Evolutionary conservation across 805 yeast species (phyloP).

Genomic region (Yamadazyma phyllophila): DNA sequence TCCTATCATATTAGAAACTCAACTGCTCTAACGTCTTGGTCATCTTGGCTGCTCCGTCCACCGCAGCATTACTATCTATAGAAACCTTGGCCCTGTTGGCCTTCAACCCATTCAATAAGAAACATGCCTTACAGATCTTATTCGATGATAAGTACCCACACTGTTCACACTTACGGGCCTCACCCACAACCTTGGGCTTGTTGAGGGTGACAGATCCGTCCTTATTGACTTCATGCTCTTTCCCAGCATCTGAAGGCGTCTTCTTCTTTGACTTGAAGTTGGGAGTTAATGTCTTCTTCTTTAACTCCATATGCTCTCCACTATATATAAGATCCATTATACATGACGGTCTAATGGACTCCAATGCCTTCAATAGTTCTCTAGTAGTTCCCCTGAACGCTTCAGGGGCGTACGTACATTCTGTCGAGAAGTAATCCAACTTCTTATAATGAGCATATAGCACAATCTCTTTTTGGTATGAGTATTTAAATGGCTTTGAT

Average conservation of each 20-base stretch:
- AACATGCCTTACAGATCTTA: slow-evolving; percentile 88
- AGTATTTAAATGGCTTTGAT: slow-evolving; percentile 92
- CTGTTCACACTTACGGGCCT: slow-evolving; percentile 75
- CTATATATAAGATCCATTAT: slow-evolving; percentile 92
- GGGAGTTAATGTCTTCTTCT: slow-evolving; percentile 47
- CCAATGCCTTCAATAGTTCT: slow-evolving; percentile 84
- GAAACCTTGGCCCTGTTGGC: slow-evolving; percentile 63
- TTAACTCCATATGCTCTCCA: slow-evolving; percentile 80
- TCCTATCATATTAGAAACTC: slow-evolving; percentile 55
- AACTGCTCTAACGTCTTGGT: slow-evolving; percentile 62
- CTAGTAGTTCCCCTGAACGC: slow-evolving; percentile 98
- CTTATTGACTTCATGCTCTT: slow-evolving; percentile 52
- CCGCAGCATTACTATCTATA: slow-evolving; percentile 51
- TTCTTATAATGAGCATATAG: slow-evolving; percentile 95
- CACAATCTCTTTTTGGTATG: slow-evolving; percentile 96
- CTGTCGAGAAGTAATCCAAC: slow-evolving; percentile 93
- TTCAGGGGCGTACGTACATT: slow-evolving; percentile 97
- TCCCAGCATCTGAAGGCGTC: slow-evolving; percentile 19
- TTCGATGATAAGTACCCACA: slow-evolving; percentile 94
- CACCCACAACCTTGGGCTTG: slow-evolving; percentile 35
- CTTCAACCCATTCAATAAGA: slow-evolving; percentile 80
- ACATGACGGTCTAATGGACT: slow-evolving; percentile 86
- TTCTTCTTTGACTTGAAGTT: slow-evolving; percentile 31
- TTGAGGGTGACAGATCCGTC: slow-evolving; percentile 61
- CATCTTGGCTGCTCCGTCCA: slow-evolving; percentile 63